Base-by-base conservation (phyloP, 306 rosid genomes). In the Trifolium pratense region DNA sequence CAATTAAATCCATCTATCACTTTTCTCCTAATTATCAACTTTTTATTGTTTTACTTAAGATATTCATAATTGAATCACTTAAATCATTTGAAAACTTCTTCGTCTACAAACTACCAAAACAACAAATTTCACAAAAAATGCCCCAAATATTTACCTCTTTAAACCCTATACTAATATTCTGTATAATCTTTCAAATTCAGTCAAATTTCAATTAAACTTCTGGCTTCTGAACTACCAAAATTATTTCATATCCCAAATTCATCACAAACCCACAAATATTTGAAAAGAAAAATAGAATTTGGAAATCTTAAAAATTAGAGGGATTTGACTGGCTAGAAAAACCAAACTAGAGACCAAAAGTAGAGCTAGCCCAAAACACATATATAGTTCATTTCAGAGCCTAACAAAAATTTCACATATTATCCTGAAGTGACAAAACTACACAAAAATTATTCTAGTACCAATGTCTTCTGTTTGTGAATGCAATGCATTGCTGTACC, bases 401-500 rank as follows among this genome's bases (percentile, higher is more conserved):
- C 36, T 60, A 40, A 66, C 26, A 59, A 71, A 11, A 29, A 1
- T 68, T 71, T 39, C 42, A 66, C 57, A 66, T 51, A 10, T 34
- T 75, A 59, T 59, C 29, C 64, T 14, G 21, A 9, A 18, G 20
- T 5, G 15, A 72, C 37, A 39, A 68, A 45, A 68, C 18, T 75
- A 68, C 71, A 68, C 7, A 58, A 58, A 34, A 57, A 71, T 42
- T 59, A 72, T 43, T 16, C 7, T 16, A 34, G 69, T 66, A 67
- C 23, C 39, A 58, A 69, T 70, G 66, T 13, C 51, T 78, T 71
- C 58, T 14, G n/a, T 49, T 43, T 36, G 78, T n/a, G 49, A 59
- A 55, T 65, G 45, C 60, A 66, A 57, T 77, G 82, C 55, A 70
- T 66, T 21, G 68, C 67, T 53, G 37, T 85, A 93, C 98, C 97